Conservation (phyloP, 2,329 filamentous ascomycete species). For the Lasiodiplodia sp. region DNA sequence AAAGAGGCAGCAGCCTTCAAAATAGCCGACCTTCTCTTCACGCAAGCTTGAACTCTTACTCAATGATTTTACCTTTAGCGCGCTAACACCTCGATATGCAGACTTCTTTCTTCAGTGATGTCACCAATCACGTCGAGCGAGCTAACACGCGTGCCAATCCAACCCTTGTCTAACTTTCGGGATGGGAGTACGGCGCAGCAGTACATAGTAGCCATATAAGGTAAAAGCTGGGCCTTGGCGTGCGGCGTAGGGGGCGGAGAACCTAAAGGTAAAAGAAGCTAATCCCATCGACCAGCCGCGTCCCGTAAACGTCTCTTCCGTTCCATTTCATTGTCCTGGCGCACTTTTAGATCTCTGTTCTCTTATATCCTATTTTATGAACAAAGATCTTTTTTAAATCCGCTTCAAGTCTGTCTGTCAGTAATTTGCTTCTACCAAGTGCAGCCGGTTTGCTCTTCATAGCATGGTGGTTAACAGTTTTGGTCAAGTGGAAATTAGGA, state of each 20-base stretch:
- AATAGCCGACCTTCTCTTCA: background rate
- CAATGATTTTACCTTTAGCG: background rate
- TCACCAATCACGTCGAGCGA: background rate
- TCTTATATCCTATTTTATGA: too few species aligned
- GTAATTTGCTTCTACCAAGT: too few species aligned
- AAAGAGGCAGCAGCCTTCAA: too few species aligned
- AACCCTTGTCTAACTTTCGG: background rate
- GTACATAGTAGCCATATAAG: too few species aligned
- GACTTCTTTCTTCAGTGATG: background rate
- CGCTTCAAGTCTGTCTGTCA: too few species aligned
- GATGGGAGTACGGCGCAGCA: too few species aligned
- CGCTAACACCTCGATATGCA: background rate
- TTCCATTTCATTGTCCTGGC: background rate
- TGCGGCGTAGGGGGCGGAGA: background rate
- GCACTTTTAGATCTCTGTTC: background rate
- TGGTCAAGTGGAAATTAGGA: too few species aligned
- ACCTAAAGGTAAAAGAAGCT: background rate
- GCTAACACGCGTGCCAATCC: constrained; percentile 2
- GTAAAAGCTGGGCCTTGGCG: background rate
- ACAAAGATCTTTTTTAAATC: too few species aligned
- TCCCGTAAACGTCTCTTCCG: too few species aligned
- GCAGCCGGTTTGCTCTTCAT: too few species aligned
- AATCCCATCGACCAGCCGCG: too few species aligned
- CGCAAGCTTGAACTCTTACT: background rate
- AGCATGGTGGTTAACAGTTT: too few species aligned